These are phyloP conservation scores for Russula griseocarnosa DNA, from an alignment of 768 basidiomycete genomes.

Conservation along the genomic window DNA sequence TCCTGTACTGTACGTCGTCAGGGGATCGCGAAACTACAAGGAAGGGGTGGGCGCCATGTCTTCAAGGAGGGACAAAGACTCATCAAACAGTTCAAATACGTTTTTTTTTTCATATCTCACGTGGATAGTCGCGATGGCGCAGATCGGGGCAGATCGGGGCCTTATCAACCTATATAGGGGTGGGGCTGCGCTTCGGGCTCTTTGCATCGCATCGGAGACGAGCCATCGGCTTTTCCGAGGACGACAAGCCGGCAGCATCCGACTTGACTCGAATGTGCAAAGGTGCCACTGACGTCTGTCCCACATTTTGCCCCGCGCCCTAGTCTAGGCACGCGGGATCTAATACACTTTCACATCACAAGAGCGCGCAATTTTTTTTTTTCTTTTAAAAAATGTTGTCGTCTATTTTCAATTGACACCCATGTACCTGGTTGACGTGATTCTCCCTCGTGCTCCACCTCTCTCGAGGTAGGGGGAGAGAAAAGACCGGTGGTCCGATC, in stretches of 20 bases:
- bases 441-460: constrained; percentile 10
- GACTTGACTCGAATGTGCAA: constrained; percentile 11
- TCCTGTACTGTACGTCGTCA: constrained; percentile 11
- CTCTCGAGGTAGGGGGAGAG: too few species aligned
- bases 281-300: neutral
- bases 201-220: constrained; percentile 24
- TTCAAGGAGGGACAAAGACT: neutral
- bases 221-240: constrained; percentile 24
- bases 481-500: constrained; percentile 15
- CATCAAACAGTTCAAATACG: neutral
- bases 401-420: neutral
- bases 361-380: neutral
- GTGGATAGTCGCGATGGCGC: constrained; percentile 5
- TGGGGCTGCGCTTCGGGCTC: constrained; percentile 12
- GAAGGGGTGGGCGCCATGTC: neutral
- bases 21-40: constrained; percentile 6
- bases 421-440: constrained; percentile 18
- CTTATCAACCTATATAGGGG: constrained; percentile 27
- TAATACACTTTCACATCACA: too few species aligned
- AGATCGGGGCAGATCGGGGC: constrained; percentile 27
- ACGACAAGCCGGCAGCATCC: constrained; percentile 1
- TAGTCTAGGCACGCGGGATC: constrained; percentile 5
- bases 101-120: neutral
- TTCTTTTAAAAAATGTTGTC: neutral
- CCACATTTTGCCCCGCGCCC: constrained; percentile 13